These are phyloP conservation scores for Lablab purpureus DNA, from an alignment of 306 rosid species.

Conservation along the genomic window DNA sequence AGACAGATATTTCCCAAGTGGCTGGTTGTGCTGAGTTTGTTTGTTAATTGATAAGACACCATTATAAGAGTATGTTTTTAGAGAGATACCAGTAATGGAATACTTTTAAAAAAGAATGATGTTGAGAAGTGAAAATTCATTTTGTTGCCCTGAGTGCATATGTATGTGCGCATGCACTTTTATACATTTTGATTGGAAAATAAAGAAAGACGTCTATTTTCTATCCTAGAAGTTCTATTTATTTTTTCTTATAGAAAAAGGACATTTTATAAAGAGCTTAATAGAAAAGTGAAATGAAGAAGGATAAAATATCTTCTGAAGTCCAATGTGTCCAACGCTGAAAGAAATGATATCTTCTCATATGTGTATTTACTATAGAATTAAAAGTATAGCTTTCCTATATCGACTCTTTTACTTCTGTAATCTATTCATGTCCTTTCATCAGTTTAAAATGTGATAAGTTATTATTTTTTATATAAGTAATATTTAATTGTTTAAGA, in stretches of 20 bases:
- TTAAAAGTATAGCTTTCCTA: not conserved
- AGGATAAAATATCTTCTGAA: not conserved
- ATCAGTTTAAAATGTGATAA: not conserved
- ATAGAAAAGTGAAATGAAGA: slow-evolving; percentile 9
- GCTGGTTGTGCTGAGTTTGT: slow-evolving; percentile 35
- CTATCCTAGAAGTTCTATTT: slow-evolving; percentile 21
- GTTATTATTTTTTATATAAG: not conserved
- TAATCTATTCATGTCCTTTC: slow-evolving; percentile 15
- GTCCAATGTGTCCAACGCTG: too few species aligned
- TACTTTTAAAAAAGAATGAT: not conserved
- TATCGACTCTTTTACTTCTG: not conserved
- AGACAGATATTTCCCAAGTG: slow-evolving; percentile 34
- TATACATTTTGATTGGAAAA: slow-evolving; percentile 11
- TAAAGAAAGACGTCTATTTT: not conserved
- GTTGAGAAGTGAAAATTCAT: slow-evolving; percentile 13
- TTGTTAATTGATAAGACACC: slow-evolving; percentile 26
- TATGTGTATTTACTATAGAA: not conserved
- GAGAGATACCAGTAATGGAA: slow-evolving; percentile 12
- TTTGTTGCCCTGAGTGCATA: not conserved
- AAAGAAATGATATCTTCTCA: too few species aligned
- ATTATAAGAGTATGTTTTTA: not conserved
- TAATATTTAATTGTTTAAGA: not conserved
- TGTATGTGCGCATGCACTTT: not conserved
- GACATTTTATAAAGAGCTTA: not conserved
- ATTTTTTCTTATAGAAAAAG: slow-evolving; percentile 9